These are phyloP conservation scores for Aspergillus jensenii DNA, from an alignment of 2,329 filamentous ascomycete genomes.

Conservation along the genomic window DNA sequence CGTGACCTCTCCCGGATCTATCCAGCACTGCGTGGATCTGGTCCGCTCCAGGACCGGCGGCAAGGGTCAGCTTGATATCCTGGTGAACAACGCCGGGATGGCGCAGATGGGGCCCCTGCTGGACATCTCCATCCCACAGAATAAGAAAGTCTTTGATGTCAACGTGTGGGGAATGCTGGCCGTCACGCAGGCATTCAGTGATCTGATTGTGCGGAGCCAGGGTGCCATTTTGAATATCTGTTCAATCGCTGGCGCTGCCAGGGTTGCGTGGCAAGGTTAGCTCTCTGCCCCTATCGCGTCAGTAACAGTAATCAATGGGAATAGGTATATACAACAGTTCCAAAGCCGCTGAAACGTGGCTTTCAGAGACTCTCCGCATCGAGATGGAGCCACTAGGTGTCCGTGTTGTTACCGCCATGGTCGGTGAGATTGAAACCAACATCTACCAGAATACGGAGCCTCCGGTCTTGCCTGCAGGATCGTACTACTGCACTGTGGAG, in stretches of 20 bases:
- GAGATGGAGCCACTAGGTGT: conserved; percentile 5
- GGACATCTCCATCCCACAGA: conserved; percentile 30
- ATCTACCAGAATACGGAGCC: not conserved
- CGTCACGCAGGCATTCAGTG: conserved; percentile 39
- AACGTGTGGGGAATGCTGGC: conserved; percentile 36
- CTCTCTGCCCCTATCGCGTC: no score
- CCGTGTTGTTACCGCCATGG: not conserved
- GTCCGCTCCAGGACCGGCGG: conserved; percentile 4
- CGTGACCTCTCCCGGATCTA: conserved; percentile 16
- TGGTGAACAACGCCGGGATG: conserved; percentile 13
- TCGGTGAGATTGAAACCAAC: conserved; percentile 4
- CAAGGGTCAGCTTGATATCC: conserved; percentile 11
- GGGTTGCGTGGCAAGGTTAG: conserved; percentile 7
- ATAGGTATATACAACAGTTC: conserved; percentile 7
- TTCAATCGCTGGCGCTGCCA: not conserved
- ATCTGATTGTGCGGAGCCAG: conserved; percentile 18
- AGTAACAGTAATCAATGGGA: no score
- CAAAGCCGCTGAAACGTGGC: not conserved
- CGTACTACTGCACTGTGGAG: conserved; percentile 2
- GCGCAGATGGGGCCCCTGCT: conserved; percentile 27
- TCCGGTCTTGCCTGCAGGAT: not conserved
- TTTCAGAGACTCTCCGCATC: conserved; percentile 6
- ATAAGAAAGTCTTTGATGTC: conserved; percentile 33
- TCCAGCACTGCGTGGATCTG: conserved; percentile 4
- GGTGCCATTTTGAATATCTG: conserved; percentile 7